Conservation (phyloP, 2,329 filamentous ascomycete species). For the Microdochium trichocladiopsis region DNA sequence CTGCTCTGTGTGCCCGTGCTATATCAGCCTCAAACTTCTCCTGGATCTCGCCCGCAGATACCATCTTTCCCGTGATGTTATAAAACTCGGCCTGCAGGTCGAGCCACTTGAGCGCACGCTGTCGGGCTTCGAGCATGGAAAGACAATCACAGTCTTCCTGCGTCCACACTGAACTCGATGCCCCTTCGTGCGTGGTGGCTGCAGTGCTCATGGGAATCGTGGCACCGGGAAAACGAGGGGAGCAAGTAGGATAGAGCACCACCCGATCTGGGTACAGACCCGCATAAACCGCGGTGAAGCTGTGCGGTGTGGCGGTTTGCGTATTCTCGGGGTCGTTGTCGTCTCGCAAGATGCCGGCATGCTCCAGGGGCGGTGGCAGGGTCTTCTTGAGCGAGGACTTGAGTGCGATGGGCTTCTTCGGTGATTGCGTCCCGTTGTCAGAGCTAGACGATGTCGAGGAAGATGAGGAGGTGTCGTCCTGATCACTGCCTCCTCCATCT, state of each 20-base stretch:
- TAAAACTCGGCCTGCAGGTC: conserved; percentile 17
- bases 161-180: conserved; percentile 8
- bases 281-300: conserved; percentile 7
- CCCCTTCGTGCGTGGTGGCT: not conserved
- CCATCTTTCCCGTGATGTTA: conserved; percentile 17
- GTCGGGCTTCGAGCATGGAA: conserved; percentile 15
- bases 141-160: conserved; percentile 15
- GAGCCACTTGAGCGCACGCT: conserved; percentile 14
- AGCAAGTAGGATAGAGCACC: not conserved
- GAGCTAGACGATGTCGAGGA: not conserved
- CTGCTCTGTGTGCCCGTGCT: not conserved
- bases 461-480: too few species aligned
- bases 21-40: conserved; percentile 12
- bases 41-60: conserved; percentile 12
- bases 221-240: not conserved
- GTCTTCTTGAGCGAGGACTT: conserved; percentile 3
- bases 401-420: too few species aligned
- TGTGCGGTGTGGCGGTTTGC: not conserved
- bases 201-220: not conserved
- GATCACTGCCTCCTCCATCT: not conserved
- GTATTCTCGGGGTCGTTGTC: not conserved
- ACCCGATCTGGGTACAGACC: conserved; percentile 9
- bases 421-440: not conserved
- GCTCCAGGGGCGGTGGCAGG: too few species aligned
- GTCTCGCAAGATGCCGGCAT: too few species aligned